Percentiles rank a stretch among this genome's conserved stretches.
Evolutionary conservation across 768 basidiomycete species (phyloP).

Genomic region (Auricularia cornea): DNA sequence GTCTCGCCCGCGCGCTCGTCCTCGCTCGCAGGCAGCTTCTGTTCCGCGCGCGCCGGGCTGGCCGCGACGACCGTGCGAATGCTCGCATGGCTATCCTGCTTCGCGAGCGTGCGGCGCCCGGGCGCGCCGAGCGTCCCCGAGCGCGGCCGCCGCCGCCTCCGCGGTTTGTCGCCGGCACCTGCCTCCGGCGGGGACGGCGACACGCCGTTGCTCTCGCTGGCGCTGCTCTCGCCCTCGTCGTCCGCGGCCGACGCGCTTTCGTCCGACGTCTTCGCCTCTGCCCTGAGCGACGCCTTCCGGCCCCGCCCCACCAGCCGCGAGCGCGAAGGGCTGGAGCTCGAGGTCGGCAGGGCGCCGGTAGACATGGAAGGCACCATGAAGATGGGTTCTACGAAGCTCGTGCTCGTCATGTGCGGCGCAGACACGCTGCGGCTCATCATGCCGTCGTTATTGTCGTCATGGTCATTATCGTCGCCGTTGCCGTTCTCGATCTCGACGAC

Average conservation of each 20-base stretch:
- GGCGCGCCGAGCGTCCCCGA: constrained; percentile 1
- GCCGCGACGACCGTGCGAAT: constrained; percentile 48
- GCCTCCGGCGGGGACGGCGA: background rate
- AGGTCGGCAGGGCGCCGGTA: background rate
- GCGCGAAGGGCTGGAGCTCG: background rate
- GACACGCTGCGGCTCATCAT: background rate
- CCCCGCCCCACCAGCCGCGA: background rate
- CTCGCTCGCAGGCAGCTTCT: background rate
- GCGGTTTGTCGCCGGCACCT: background rate
- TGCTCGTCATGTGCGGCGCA: background rate
- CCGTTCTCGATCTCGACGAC: background rate
- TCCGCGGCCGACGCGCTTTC: background rate
- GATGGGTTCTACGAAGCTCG: background rate
- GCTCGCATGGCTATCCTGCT: constrained; percentile 56
- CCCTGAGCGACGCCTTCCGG: background rate
- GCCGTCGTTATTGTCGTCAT: background rate
- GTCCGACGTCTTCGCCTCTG: background rate
- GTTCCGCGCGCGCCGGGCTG: background rate
- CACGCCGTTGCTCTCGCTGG: background rate
- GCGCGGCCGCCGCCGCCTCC: constrained; percentile 5
- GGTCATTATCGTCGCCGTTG: background rate
- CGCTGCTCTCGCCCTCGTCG: background rate
- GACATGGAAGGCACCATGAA: background rate
- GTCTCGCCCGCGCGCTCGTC: background rate
- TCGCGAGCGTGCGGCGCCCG: constrained; percentile 24